Base-by-base conservation (phyloP, 148 eudicot species). In the Amaranthus hypochondriacus region DNA sequence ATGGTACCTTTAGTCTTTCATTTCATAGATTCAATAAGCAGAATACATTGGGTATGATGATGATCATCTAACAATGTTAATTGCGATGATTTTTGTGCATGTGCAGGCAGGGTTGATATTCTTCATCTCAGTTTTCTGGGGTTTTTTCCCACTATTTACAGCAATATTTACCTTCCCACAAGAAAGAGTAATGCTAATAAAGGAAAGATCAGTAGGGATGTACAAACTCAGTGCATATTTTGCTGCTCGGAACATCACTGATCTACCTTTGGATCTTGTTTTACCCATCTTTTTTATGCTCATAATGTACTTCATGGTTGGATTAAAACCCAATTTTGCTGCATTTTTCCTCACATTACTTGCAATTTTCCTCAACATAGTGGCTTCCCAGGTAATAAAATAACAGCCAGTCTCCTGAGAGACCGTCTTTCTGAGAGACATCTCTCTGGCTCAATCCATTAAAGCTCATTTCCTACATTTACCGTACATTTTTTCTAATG, bases 91-190 rank as follows among this genome's bases (percentile, higher is more conserved):
- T 7, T 67, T 51, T 67, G 56, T 67, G 70, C 46, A 67, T 67
- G 6, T 72, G 66, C 76, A 78, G 81, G 81, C 81, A 73, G 81
- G 81, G 28, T 9, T 78, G 57, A 48, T 78, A 54, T 78, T 72
- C 52, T 78, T 78, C 71, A 78, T 78, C 6, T 73, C 76, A 3
- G 73, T 78, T 4, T 78, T 78, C 55, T 78, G 81, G 81, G 73
- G 81, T 0, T 73, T 78, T 56, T 78, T 67, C 7, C 81, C 81
- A 8, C 54, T 78, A 48, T 66, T 73, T 59, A 78, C 73, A 1
- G 76, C 81, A 6, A 69, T 78, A 14, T 78, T 78, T 46, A 78
- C 76, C 56, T 78, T 78, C 72, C 81, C 81, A 9, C 81, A 78
- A 67, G 81, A 78, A 56, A 67, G 76, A 18, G 72, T 56, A 9